phyloP scores from a whole-genome alignment of 139 green algal genomes.

The Spirogloea muscicola region DNA sequence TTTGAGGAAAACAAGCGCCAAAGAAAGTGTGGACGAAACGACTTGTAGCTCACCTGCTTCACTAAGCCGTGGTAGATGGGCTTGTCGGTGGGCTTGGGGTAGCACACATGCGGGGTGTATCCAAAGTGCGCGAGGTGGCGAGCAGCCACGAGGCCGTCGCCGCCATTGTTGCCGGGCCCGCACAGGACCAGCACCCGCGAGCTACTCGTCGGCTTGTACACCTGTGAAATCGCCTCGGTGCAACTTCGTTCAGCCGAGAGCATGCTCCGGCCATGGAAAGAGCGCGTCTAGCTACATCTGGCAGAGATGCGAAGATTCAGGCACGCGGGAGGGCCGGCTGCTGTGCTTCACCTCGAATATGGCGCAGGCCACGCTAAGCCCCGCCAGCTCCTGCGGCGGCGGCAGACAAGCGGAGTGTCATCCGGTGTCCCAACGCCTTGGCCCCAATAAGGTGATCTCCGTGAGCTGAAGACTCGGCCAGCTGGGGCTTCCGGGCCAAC shows the following conservation, averaged over 20 bases:
- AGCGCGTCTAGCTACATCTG: too few species aligned
- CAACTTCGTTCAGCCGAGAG: too few species aligned
- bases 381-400: slow-evolving; percentile 49
- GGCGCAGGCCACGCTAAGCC: slow-evolving; percentile 41
- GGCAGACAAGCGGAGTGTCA: too few species aligned
- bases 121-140: slow-evolving; percentile 90
- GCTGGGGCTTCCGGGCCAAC: too few species aligned
- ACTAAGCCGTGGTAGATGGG: slow-evolving; percentile 81
- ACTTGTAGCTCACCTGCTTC: slow-evolving; percentile 37
- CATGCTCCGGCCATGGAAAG: too few species aligned
- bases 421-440: too few species aligned
- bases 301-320: too few species aligned
- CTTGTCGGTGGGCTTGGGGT: slow-evolving; percentile 85
- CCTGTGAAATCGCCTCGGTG: too few species aligned
- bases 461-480: too few species aligned
- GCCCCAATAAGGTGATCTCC: too few species aligned
- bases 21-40: background rate
- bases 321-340: too few species aligned
- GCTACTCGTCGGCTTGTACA: slow-evolving; percentile 14
- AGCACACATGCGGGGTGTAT: slow-evolving; percentile 65
- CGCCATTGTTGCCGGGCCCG: slow-evolving; percentile 97
- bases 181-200: slow-evolving; percentile 70
- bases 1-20: too few species aligned
- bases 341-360: slow-evolving; percentile 42
- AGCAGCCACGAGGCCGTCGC: slow-evolving; percentile 91